Base-by-base conservation (phyloP, 441 rosid species). In the Populus hybrid region DNA sequence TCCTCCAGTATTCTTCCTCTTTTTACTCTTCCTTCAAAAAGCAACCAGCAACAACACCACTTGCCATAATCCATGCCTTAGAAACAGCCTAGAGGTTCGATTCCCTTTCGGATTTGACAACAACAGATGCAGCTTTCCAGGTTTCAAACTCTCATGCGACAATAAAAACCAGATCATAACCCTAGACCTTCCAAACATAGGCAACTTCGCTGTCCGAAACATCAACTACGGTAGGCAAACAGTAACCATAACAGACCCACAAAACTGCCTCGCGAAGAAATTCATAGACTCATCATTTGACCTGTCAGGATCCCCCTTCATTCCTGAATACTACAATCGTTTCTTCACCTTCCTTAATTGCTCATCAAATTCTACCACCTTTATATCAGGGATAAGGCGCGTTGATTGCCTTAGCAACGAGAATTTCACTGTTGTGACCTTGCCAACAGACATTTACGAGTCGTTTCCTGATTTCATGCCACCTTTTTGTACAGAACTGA, bases 31-130 rank as follows among this genome's bases (percentile, higher is more conserved):
- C 16, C 8, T 79, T 18, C 64, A 40, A 5, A 24, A 3, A 40
- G 26, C 72, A 38, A 5, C 70, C 34, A 16, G 82, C 70, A 32
- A 75, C 30, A 12, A 23, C 1, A 32, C 69, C 40, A 82, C 82
- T 79, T n/a, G 68, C 35, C 42, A 23, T 21, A n/a, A 67, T n/a
- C 70, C 61, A 3, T 87, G 85, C 30, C 5, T 24, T 16, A 23
- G 36, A 12, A 18, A n/a, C 34, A 40, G 26, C 20, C 81, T 70
- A 36, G n/a, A 11, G 12, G 74, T 87, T 9, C 81, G 81, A 8
- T 89, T 85, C 78, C 89, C 92, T 6, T 89, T 87, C 83, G 77
- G 82, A 14, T 71, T 87, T 2, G 64, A 18, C 23, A 23, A 53
- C 16, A 32, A 38, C 18, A 42, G 69, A 0, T 84, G 86, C 70